Base-by-base conservation (phyloP, 345 rosid genomes). In the Sonneratia alba region DNA sequence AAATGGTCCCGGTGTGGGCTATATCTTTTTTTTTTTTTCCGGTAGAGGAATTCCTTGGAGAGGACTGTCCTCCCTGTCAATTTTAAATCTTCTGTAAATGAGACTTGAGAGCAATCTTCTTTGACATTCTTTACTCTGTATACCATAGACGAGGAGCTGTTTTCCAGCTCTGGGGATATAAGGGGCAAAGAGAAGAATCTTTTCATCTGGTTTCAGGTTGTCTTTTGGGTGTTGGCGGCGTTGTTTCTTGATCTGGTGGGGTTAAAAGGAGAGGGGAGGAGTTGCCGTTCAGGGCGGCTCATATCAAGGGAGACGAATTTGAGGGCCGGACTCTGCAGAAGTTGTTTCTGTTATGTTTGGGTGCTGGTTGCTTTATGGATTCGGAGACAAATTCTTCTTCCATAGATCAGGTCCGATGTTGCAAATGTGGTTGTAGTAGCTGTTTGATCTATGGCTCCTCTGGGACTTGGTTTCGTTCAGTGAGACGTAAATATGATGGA, bases 401-500 rank as follows among this genome's bases (percentile, higher is more conserved):
- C 12, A 68, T 71, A 70, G 85, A 77, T 77, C 36, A 71, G 76
- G 77, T 65, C 49, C 78, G 77, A 66, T 88, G 96, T 71, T 82
- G 87, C 77, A 74, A 79, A 70, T 90, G 92, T 77, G 93, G 85
- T 24, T 85, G 93, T 47, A 67, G 77, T 71, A 83, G 88, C 78
- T 85, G 86, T 73, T 73, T 77, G 6, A 71, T 47, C 3, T 27
- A 45, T 68, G 27, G 77, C 72, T 73, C 79, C n/a, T 66, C 85
- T 2, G 82, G 71, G n/a, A 34, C 83, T 32, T 88, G 91, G 92
- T 61, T 85, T 70, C 89, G 96, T 3, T 86, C 91, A 7, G 92
- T 87, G 16, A 92, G 90, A 76, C 79, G 96, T 11, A 92, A 88
- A 37, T 77, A 86, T 72, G 91, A 85, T 6, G 94, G 87, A 65